Percentiles rank a stretch among this genome's conserved stretches.
Conservation (phyloP, 2,329 filamentous ascomycete species). For the Ophiostoma sp. region DNA sequence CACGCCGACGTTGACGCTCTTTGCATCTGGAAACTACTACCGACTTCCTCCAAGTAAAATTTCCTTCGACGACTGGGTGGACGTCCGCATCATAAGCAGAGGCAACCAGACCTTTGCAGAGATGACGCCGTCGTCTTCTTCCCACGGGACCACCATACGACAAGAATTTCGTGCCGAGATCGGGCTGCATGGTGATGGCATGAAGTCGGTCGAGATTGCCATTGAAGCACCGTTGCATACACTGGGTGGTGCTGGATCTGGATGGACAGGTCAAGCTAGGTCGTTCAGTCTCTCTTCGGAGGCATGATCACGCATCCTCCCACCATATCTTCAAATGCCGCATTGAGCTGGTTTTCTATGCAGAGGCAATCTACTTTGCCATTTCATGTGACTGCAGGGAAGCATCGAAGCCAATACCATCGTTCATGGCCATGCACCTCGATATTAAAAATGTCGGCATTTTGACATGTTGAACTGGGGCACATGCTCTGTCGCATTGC, state of each 20-base stretch:
- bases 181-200: slow-evolving; percentile 44
- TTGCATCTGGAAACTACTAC: slow-evolving; percentile 41
- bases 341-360: not conserved
- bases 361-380: not conserved
- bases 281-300: not conserved
- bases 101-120: slow-evolving; percentile 39
- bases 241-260: slow-evolving; percentile 41
- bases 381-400: not conserved
- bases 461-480: not conserved
- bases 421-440: not conserved
- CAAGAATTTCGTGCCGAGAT: slow-evolving; percentile 46
- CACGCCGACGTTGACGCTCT: slow-evolving; percentile 39
- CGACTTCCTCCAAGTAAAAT: slow-evolving; percentile 38
- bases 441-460: not conserved
- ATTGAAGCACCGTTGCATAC: slow-evolving; percentile 47
- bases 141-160: slow-evolving; percentile 29
- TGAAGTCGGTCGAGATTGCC: slow-evolving; percentile 46
- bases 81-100: slow-evolving; percentile 36
- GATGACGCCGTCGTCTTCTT: slow-evolving; percentile 17
- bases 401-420: not conserved
- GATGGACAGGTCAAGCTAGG: slow-evolving; percentile 36
- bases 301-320: not conserved
- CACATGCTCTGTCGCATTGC: not conserved
- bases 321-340: not conserved
- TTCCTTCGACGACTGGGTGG: slow-evolving; percentile 36